Conservation (phyloP, 192 early-diverging fungal species). For the Coemansia sp. region DNA sequence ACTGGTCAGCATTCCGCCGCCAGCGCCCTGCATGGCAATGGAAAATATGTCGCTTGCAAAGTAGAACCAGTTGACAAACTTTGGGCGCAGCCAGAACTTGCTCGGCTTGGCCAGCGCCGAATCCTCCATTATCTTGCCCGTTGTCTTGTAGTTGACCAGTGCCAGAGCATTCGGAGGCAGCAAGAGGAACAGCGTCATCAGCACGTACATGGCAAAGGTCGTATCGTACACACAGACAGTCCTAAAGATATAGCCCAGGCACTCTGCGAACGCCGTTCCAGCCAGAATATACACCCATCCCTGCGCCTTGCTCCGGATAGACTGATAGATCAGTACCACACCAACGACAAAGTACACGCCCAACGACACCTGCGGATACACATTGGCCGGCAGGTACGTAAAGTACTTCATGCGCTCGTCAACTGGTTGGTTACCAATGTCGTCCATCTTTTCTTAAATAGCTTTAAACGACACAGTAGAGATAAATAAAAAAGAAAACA, state of each 20-base stretch:
- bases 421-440: constrained; percentile 2
- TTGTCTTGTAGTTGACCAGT: constrained; percentile 35
- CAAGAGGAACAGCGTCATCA: constrained; percentile 40
- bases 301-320: constrained; percentile 12
- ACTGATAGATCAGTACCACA: constrained; percentile 11
- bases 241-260: constrained; percentile 32
- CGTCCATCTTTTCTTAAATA: neutral
- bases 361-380: constrained; percentile 22
- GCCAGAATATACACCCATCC: constrained; percentile 35
- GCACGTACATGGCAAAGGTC: constrained; percentile 28
- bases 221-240: constrained; percentile 26
- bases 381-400: constrained; percentile 30
- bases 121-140: constrained; percentile 21
- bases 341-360: constrained; percentile 16
- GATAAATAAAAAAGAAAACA: neutral
- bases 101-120: neutral
- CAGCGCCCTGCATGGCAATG: constrained; percentile 41
- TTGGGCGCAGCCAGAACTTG: constrained; percentile 24
- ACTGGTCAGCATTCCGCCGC: constrained; percentile 47
- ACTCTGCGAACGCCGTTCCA: constrained; percentile 33
- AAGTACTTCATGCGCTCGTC: constrained; percentile 30
- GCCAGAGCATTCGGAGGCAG: constrained; percentile 38
- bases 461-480: neutral
- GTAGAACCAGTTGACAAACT: constrained; percentile 48
- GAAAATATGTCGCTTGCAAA: constrained; percentile 48